These are phyloP conservation scores for Eucalyptus rudis DNA, from an alignment of 345 rosid genomes.

Conservation along the genomic window DNA sequence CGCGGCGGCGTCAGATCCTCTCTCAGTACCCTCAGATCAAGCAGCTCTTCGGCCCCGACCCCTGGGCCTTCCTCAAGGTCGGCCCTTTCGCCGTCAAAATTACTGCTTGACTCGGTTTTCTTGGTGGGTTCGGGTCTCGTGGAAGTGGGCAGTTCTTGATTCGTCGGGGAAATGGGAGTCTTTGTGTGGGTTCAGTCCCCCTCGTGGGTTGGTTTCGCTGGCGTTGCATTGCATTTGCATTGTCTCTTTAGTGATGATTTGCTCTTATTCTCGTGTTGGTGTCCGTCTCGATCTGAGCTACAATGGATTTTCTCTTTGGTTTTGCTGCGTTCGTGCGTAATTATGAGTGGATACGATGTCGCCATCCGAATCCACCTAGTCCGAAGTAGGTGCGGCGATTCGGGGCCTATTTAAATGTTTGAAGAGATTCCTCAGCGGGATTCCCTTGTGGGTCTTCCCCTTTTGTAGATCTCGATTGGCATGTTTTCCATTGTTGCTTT, in stretches of 20 bases:
- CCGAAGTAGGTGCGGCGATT: background rate
- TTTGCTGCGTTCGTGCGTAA: background rate
- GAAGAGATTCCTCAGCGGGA: background rate
- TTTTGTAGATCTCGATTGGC: background rate
- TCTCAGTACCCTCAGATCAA: conserved; percentile 78
- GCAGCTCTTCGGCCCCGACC: conserved; percentile 84
- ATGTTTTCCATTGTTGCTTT: background rate
- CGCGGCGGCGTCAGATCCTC: conserved; percentile 73
- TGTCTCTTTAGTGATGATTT: background rate
- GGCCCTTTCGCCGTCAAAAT: background rate
- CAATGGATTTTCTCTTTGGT: background rate
- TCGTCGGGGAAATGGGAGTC: background rate
- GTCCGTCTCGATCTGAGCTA: background rate
- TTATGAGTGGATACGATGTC: background rate
- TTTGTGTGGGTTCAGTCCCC: background rate
- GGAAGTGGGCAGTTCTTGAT: background rate
- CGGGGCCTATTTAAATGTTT: background rate
- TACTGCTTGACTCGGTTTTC: background rate
- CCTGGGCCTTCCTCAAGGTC: conserved; percentile 66
- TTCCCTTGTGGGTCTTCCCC: background rate
- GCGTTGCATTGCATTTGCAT: background rate
- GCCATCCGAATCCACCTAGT: background rate
- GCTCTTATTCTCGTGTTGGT: background rate
- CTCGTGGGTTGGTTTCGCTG: background rate
- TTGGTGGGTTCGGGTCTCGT: background rate